phyloP scores from a whole-genome alignment of 495 filamentous ascomycete species.

The Daldinia decipiens region DNA sequence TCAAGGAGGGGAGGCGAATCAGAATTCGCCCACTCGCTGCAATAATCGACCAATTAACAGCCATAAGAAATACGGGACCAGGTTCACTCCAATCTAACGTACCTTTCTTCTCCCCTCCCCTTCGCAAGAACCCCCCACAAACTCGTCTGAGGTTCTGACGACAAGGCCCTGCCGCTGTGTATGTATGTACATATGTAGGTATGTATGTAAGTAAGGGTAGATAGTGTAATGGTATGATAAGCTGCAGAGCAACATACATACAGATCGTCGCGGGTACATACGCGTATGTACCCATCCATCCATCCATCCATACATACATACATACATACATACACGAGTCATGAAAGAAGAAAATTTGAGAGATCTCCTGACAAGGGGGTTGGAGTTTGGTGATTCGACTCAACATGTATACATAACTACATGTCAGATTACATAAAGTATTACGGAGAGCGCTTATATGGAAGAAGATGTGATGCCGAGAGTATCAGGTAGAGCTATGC shows the following conservation, averaged over 20 bases:
- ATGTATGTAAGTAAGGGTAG: conserved; percentile 13
- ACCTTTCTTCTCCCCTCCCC: conserved; percentile 3
- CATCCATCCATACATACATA: neutral
- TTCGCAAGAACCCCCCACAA: conserved; percentile 26
- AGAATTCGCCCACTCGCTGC: conserved; percentile 38
- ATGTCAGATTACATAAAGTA: conserved; percentile 8
- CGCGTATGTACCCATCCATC: neutral
- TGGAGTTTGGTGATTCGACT: conserved; percentile 1
- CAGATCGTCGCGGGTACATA: conserved; percentile 37
- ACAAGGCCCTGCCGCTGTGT: conserved; percentile 8
- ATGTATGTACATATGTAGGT: neutral
- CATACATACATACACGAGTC: conserved; percentile 21
- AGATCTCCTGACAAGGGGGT: conserved; percentile 34
- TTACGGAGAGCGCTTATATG: neutral
- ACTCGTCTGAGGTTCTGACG: conserved; percentile 18
- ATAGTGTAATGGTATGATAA: conserved; percentile 46
- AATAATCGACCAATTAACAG: conserved; percentile 42
- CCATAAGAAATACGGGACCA: conserved; percentile 26
- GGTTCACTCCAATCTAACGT: conserved; percentile 17
- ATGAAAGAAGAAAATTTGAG: conserved; percentile 18
- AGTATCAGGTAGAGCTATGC: conserved; percentile 3
- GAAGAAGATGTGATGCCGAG: conserved; percentile 2
- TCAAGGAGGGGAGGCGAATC: conserved; percentile 39
- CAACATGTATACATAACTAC: neutral
- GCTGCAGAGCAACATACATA: conserved; percentile 38